Conservation (phyloP, 495 filamentous ascomycete species). For the Neurospora sp. region DNA sequence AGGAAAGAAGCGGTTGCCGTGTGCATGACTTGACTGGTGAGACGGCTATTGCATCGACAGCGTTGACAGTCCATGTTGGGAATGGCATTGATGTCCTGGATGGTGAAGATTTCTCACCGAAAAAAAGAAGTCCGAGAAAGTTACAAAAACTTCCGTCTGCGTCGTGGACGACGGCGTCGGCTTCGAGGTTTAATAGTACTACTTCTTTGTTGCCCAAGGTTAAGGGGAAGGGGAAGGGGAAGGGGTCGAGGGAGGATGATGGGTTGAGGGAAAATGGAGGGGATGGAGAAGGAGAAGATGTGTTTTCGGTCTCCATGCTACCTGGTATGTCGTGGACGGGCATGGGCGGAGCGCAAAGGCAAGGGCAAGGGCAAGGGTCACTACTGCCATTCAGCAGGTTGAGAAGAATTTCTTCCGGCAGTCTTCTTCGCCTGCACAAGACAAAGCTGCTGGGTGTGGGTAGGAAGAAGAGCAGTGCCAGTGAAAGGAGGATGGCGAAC, state of each 20-base stretch:
- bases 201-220: background rate
- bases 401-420: background rate
- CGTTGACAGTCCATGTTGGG: background rate
- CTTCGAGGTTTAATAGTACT: slow-evolving; percentile 3
- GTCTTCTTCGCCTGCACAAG: background rate
- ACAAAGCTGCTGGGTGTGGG: background rate
- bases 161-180: background rate
- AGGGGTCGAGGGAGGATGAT: background rate
- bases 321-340: background rate
- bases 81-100: background rate
- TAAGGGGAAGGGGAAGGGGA: background rate
- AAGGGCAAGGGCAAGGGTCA: background rate
- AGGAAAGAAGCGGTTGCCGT: background rate
- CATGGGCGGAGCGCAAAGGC: background rate
- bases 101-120: background rate
- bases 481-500: slow-evolving; percentile 7
- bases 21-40: background rate
- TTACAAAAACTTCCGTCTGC: background rate
- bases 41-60: background rate
- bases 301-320: slow-evolving; percentile 1
- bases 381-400: background rate
- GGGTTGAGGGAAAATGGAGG: background rate
- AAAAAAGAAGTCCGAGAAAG: background rate
- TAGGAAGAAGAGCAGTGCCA: background rate
- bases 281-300: background rate